Conservation (phyloP, 139 green algal genomes). For the Chloropicon primus region DNA sequence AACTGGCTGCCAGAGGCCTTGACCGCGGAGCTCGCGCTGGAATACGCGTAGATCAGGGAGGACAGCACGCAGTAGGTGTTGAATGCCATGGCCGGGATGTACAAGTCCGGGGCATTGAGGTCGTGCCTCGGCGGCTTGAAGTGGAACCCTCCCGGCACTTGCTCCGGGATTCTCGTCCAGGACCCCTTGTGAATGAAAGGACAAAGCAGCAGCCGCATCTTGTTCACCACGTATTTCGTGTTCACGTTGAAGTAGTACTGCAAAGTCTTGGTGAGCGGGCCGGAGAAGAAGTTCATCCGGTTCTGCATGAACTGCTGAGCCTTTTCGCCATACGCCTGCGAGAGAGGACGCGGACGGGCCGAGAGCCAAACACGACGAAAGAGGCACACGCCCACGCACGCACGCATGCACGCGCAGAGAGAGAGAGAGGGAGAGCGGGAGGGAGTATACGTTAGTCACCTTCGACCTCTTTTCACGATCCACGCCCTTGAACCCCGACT, state of each 20-base stretch:
- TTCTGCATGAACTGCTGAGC: slow-evolving; percentile 16
- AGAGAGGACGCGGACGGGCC: not conserved
- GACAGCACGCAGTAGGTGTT: slow-evolving; percentile 70
- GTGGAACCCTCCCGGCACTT: slow-evolving; percentile 27
- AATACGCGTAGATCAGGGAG: not conserved
- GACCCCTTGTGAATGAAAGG: slow-evolving; percentile 66
- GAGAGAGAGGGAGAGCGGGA: too few species aligned
- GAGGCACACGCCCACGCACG: too few species aligned
- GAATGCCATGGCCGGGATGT: slow-evolving; percentile 77
- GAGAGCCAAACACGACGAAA: too few species aligned
- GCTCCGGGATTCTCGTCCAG: slow-evolving; percentile 64
- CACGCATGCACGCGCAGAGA: too few species aligned
- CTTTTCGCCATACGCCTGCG: not conserved
- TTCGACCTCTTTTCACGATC: too few species aligned
- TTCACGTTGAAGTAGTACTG: slow-evolving; percentile 82
- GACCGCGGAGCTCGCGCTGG: not conserved
- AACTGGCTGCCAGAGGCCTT: too few species aligned
- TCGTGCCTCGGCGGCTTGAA: slow-evolving; percentile 78
- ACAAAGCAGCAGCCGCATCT: slow-evolving; percentile 79
- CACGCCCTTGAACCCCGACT: too few species aligned
- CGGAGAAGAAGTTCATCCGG: slow-evolving; percentile 56
- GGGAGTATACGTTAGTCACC: too few species aligned
- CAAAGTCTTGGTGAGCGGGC: slow-evolving; percentile 27
- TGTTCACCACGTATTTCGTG: slow-evolving; percentile 66
- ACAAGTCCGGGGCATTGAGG: slow-evolving; percentile 90